These are phyloP conservation scores for Chaetomium cochliodes DNA, from an alignment of 495 filamentous ascomycete species.

Conservation along the genomic window DNA sequence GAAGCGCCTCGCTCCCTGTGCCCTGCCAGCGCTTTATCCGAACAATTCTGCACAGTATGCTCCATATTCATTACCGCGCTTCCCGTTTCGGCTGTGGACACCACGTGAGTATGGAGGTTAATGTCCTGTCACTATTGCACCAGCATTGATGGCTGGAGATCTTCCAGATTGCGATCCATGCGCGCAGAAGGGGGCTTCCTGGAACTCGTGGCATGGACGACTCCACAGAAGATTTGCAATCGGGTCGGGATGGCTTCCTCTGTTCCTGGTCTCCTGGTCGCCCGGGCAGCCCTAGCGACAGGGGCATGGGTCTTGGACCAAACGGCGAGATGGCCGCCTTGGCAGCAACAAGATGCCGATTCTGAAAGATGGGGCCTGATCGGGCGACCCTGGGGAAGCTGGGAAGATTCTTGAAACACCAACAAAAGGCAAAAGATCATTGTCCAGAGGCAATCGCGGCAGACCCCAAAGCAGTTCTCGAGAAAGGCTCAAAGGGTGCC, in stretches of 20 bases:
- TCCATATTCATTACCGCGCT: not conserved
- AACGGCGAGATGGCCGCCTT: conserved; percentile 11
- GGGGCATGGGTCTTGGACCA: not conserved
- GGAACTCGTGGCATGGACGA: conserved; percentile 7
- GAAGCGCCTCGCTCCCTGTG: not conserved
- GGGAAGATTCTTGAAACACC: not conserved
- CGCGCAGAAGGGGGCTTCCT: conserved; percentile 19
- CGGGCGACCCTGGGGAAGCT: not conserved
- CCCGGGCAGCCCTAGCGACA: conserved; percentile 16
- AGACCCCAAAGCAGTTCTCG: not conserved
- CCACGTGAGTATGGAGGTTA: not conserved
- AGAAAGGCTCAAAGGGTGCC: not conserved
- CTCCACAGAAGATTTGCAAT: conserved; percentile 18
- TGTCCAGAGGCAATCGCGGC: not conserved
- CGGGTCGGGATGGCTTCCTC: not conserved
- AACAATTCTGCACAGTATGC: not conserved
- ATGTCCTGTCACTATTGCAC: not conserved
- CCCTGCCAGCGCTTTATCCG: conserved; percentile 6
- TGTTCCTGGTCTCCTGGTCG: not conserved
- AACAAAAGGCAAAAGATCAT: not conserved
- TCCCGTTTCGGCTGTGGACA: not conserved
- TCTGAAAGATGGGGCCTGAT: not conserved
- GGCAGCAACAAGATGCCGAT: conserved; percentile 2
- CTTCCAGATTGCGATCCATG: conserved; percentile 17
- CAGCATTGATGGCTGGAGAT: conserved; percentile 20